phyloP scores from a whole-genome alignment of 495 filamentous ascomycete genomes.

The Massariosphaeria phaeospora region DNA sequence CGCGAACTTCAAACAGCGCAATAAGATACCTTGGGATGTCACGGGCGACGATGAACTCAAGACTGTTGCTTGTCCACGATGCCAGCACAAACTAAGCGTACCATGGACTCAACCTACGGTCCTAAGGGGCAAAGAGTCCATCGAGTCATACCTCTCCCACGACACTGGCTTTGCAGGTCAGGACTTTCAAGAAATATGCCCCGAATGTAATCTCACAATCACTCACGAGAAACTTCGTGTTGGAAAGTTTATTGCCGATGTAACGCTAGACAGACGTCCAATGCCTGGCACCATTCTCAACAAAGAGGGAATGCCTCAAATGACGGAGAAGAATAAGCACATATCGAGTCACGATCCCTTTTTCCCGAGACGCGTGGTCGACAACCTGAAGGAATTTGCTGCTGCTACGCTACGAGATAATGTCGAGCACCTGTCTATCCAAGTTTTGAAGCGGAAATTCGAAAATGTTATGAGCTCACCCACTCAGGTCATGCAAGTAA shows the following conservation, averaged over 20 bases:
- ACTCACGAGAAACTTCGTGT: slow-evolving; percentile 27
- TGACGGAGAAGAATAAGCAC: slow-evolving; percentile 8
- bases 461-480: background rate
- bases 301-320: slow-evolving; percentile 4
- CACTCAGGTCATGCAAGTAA: background rate
- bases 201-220: slow-evolving; percentile 6
- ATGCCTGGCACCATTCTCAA: slow-evolving; percentile 25
- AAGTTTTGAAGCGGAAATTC: background rate
- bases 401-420: background rate
- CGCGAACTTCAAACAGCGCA: slow-evolving; percentile 47
- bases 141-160: slow-evolving; percentile 9
- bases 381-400: slow-evolving; percentile 5
- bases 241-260: slow-evolving; percentile 18
- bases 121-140: background rate
- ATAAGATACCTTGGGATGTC: slow-evolving; percentile 57
- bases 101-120: slow-evolving; percentile 44
- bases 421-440: slow-evolving; percentile 4
- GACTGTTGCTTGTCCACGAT: slow-evolving; percentile 54
- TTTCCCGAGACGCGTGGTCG: slow-evolving; percentile 60
- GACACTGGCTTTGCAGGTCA: slow-evolving; percentile 20
- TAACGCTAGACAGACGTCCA: background rate
- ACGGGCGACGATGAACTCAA: slow-evolving; percentile 48
- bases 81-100: slow-evolving; percentile 43
- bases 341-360: slow-evolving; percentile 39
- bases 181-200: slow-evolving; percentile 4